Evolutionary conservation across 176 grass and related monocot species (phyloP), one percentile per base, ranked within the genome.

Genomic region (Neostapfia colusana): DNA sequence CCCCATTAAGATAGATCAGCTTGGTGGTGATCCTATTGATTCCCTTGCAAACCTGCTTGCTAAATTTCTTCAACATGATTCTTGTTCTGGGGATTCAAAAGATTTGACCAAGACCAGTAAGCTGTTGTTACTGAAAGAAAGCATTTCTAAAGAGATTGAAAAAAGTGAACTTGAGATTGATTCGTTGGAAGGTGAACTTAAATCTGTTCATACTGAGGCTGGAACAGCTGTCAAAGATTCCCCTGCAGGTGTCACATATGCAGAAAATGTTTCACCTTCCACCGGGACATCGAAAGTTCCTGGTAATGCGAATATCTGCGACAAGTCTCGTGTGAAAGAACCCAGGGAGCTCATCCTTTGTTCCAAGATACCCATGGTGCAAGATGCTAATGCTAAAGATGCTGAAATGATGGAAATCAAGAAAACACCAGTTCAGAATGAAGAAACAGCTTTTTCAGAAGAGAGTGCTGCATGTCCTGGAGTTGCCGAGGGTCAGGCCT

Each of bases 121-220:
- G 70, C 74, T 99, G 68, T 78, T 88, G 14, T 45, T 69, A 76
- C 85, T 99, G 72, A 99, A 99, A 60, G 87, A 79, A 54, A 74
- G 51, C 63, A 88, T 95, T 83, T 88, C 89, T 8, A 99, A 90
- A 67, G 87, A 92, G 65, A 83, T 92, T 7, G 96, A 95, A 68
- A 95, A 84, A 72, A 90, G 81, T 72, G 96, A 95, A 85, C 79
- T 80, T 41, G 85, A 95, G 89, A 90, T 99, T 48, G 96, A 99
- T 88, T 90, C 68, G 4, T 74, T 99, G 20, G 96, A 99, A 85
- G 87, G 86, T 21, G 88, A 95, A 81, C 87, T 99, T 37, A 95
- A 87, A 70, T 75, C 73, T 34, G 28, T 83, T 24, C 70, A 45
- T 20, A 26, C 12, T 69, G 76, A 83, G 76, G 42, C 75, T 23